Evolutionary conservation across 2,329 filamentous ascomycete genomes (phyloP).

Genomic region (Curvularia sp.): DNA sequence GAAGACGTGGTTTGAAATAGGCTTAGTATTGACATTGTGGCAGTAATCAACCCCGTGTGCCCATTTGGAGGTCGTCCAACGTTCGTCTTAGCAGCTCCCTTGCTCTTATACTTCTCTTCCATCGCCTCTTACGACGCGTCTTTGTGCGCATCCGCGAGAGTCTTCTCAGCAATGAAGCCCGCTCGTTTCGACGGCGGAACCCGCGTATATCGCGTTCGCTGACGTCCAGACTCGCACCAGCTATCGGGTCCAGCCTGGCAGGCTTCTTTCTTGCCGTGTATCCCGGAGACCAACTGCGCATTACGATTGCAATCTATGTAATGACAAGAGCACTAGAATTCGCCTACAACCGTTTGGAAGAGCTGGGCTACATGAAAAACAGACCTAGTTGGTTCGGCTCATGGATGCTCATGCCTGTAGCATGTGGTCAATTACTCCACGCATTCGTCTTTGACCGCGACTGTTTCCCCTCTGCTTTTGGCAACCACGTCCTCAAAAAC

Average conservation of each 20-base stretch:
- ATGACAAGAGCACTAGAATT: slow-evolving; percentile 85
- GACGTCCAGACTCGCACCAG: slow-evolving; percentile 84
- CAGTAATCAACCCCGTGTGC: slow-evolving; percentile 49
- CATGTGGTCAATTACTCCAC: slow-evolving; percentile 59
- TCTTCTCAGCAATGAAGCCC: slow-evolving; percentile 79
- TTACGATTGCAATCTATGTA: slow-evolving; percentile 82
- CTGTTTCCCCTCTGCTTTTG: slow-evolving; percentile 64
- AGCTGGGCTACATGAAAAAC: slow-evolving; percentile 68
- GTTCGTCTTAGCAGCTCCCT: slow-evolving; percentile 82
- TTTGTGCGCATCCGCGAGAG: slow-evolving; percentile 79
- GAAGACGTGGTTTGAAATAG: not conserved
- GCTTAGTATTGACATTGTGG: slow-evolving; percentile 1
- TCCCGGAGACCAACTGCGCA: slow-evolving; percentile 72
- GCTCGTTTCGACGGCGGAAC: slow-evolving; percentile 82
- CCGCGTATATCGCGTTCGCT: slow-evolving; percentile 76
- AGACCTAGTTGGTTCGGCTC: slow-evolving; percentile 71
- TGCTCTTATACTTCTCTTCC: slow-evolving; percentile 84
- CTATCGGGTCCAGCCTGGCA: slow-evolving; percentile 87
- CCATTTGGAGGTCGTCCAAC: slow-evolving; percentile 66
- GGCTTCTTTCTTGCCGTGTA: slow-evolving; percentile 83
- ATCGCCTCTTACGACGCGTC: slow-evolving; percentile 89
- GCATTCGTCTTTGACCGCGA: slow-evolving; percentile 61
- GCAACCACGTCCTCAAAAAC: slow-evolving; percentile 71
- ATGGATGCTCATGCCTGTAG: slow-evolving; percentile 60
- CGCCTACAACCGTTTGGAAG: slow-evolving; percentile 81